Evolutionary conservation across 176 grass and related monocot species (phyloP), one percentile per base, ranked within the genome.

Genomic region (Neostapfia colusana): DNA sequence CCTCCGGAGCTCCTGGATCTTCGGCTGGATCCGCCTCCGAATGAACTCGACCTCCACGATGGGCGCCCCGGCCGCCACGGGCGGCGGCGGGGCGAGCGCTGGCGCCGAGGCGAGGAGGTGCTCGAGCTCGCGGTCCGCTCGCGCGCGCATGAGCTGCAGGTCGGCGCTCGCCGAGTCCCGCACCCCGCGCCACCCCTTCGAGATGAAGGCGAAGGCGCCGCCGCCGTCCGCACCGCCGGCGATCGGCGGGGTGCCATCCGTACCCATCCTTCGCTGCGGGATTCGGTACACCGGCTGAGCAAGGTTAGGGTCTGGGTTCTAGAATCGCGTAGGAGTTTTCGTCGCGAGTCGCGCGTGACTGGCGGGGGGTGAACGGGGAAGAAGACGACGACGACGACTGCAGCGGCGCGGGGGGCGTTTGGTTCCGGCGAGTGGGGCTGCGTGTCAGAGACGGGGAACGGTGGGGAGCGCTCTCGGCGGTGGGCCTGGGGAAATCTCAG

Each of bases 151-250:
- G 46, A 89, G 78, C 8, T 26, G 69, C 60, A 97, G 82, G 77
- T 97, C 93, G 28, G 88, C 88, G 53, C 49, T 82, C 25, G 88
- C 93, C 18, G 85, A 85, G 71, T 90, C 88, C 24, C 88, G 85
- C 90, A 81, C 93, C 82, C 92, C 89, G 21, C 95, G 88, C 84
- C 90, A 93, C 14, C 91, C 95, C 84, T 89, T 93, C 11, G 91
- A 89, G 82, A 97, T 66, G 82, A 89, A 82, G 2, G 89, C 87
- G 68, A 93, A 85, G 3, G 89, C 31, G 31, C 31, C 31, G n/a
- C n/a, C 84, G 57, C 55, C 79, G 70, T 56, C 86, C 38, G 6
- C 67, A 37, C 84, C 38, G 28, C 67, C 50, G 61, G 15, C 16
- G 40, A 8, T 20, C 18, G 60, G 16, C 67, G 61, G 40, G 49